Percentiles rank a stretch among this genome's conserved stretches.
phyloP scores from a whole-genome alignment of 2,329 filamentous ascomycete species.

The Fusarium luffae region DNA sequence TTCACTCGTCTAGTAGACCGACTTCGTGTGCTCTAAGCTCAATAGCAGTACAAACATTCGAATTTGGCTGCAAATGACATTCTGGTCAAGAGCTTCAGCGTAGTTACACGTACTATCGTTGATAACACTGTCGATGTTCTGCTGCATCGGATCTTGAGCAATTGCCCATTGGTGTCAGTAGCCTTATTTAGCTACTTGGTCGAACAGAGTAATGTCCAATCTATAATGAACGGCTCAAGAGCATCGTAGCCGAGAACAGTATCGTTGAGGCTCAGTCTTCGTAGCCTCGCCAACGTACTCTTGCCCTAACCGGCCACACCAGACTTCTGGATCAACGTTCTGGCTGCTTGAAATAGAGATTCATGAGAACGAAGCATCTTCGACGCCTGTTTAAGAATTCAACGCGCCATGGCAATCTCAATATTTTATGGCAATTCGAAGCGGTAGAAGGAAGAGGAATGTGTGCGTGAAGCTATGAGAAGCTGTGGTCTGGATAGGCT shows the following conservation, averaged over 20 bases:
- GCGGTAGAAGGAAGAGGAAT: background rate
- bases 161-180: no score
- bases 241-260: accelerated
- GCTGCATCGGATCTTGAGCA: background rate
- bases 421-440: background rate
- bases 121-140: background rate
- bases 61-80: background rate
- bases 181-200: background rate
- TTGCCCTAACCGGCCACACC: background rate
- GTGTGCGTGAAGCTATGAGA: background rate
- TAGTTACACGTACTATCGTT: background rate
- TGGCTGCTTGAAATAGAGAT: background rate
- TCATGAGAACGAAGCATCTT: background rate
- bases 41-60: no score
- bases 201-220: background rate
- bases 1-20: background rate
- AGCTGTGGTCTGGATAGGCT: background rate
- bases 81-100: background rate
- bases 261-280: background rate
- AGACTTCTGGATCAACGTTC: background rate
- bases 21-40: no score
- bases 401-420: accelerated
- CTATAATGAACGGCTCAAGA: accelerated
- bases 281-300: background rate
- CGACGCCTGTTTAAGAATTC: background rate